A percentile compares a stretch with the other conserved stretches of the same genome.
Conservation (phyloP, 768 basidiomycete genomes). For the Tylopilus sp. region DNA sequence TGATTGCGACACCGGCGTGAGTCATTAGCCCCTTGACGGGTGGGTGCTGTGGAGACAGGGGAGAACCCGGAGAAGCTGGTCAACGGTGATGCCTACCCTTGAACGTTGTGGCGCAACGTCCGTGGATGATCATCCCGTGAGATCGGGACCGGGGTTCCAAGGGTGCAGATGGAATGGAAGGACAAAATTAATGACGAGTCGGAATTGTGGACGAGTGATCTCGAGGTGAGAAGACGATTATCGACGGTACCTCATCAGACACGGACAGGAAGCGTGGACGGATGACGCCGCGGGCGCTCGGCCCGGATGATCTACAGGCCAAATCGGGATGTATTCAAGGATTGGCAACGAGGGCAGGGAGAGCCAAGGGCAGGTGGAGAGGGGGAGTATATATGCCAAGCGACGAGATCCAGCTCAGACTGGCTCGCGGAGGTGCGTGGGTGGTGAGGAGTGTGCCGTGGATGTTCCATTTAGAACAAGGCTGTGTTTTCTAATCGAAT, state of each 20-base stretch:
- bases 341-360: not conserved
- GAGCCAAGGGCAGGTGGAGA: not conserved
- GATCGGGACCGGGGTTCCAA: not conserved
- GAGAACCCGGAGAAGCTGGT: too few species aligned
- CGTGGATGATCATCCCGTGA: not conserved
- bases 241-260: constrained; percentile 11
- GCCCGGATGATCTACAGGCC: constrained; percentile 25
- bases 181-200: not conserved
- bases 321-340: constrained; percentile 15
- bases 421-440: not conserved
- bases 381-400: not conserved
- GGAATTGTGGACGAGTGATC: not conserved
- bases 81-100: too few species aligned
- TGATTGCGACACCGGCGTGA: too few species aligned
- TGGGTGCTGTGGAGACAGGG: too few species aligned
- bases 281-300: constrained; percentile 14
- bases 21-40: too few species aligned
- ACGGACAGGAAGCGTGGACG: constrained; percentile 14
- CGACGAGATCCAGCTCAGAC: not conserved
- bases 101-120: not conserved
- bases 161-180: too few species aligned
- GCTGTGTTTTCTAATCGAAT: constrained; percentile 32
- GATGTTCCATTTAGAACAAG: constrained; percentile 19
- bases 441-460: constrained; percentile 8
- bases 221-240: constrained; percentile 2